A percentile compares a stretch with the other conserved stretches of the same genome.
phyloP scores from a whole-genome alignment of 441 rosid species.

The Erysimum pusillum region DNA sequence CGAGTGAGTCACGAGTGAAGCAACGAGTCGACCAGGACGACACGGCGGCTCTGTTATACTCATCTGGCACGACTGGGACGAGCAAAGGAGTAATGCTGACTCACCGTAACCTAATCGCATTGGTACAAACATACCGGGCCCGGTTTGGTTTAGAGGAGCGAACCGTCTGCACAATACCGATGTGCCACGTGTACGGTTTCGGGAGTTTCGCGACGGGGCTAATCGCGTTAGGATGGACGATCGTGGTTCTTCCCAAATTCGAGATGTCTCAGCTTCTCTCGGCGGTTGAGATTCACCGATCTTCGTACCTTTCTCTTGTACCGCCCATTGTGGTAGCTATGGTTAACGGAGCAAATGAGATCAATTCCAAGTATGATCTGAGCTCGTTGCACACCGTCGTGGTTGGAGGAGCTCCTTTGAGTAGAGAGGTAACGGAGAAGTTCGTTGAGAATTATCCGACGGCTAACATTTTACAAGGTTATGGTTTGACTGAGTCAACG shows the following conservation, averaged over 20 bases:
- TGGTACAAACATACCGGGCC: conserved; percentile 60
- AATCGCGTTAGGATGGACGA: conserved; percentile 74
- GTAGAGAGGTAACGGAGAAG: conserved; percentile 81
- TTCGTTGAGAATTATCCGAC: conserved; percentile 64
- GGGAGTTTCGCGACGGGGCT: conserved; percentile 72
- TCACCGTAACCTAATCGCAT: conserved; percentile 74
- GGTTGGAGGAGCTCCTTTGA: conserved; percentile 88
- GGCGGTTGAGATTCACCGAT: conserved; percentile 50
- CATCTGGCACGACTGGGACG: conserved; percentile 89
- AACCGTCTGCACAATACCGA: conserved; percentile 87
- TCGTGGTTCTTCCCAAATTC: conserved; percentile 76
- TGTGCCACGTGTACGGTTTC: conserved; percentile 78
- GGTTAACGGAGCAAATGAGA: conserved; percentile 64
- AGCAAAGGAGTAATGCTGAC: conserved; percentile 89
- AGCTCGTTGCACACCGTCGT: conserved; percentile 67
- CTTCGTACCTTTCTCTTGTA: conserved; percentile 70
- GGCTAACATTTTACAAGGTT: conserved; percentile 78
- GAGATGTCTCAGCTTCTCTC: conserved; percentile 78
- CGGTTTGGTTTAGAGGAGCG: conserved; percentile 52
- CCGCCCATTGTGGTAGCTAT: conserved; percentile 84
- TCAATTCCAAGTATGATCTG: conserved; percentile 61
- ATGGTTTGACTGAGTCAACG: conserved; percentile 86
- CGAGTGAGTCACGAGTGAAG: conserved; percentile 56
- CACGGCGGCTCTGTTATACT: conserved; percentile 82
- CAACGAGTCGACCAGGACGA: conserved; percentile 73